Conservation (phyloP, 306 rosid species). For the Pachyrhizus erosus region DNA sequence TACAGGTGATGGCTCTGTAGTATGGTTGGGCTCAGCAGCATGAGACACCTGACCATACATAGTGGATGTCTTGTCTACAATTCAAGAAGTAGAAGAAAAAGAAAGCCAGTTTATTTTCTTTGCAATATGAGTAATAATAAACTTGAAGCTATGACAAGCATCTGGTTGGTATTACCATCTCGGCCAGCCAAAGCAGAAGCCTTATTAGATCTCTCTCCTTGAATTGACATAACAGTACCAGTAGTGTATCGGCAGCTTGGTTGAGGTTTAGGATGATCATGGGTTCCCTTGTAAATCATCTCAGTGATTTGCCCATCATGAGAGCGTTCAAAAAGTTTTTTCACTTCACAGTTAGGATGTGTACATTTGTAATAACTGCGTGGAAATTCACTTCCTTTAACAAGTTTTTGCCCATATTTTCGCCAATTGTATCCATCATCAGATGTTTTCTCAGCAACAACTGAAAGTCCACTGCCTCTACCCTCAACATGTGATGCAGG, state of each 20-base stretch:
- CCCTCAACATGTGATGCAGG: conserved; percentile 64
- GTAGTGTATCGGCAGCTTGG: conserved; percentile 81
- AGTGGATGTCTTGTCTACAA: conserved; percentile 69
- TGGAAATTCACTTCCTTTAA: conserved; percentile 97
- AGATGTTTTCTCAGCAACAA: conserved; percentile 60
- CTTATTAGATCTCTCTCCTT: conserved; percentile 77
- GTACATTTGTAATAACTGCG: conserved; percentile 99
- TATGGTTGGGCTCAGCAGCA: conserved; percentile 62
- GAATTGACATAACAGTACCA: conserved; percentile 62
- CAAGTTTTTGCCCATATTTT: conserved; percentile 95
- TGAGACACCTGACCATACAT: conserved; percentile 55
- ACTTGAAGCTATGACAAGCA: conserved; percentile 25
- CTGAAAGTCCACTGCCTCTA: conserved; percentile 64
- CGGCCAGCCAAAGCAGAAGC: conserved; percentile 61
- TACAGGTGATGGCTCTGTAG: conserved; percentile 63
- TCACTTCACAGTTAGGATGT: conserved; percentile 98
- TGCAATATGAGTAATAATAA: neutral
- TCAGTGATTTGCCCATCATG: conserved; percentile 95
- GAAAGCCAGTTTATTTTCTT: conserved; percentile 24
- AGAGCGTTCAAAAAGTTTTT: conserved; percentile 92
- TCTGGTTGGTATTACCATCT: conserved; percentile 70
- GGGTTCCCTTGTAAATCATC: conserved; percentile 94
- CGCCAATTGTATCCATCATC: conserved; percentile 99
- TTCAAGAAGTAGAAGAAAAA: conserved; percentile 36
- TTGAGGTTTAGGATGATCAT: conserved; percentile 98